phyloP scores from a whole-genome alignment of 306 rosid species.

The Macrotyloma uniflorum region DNA sequence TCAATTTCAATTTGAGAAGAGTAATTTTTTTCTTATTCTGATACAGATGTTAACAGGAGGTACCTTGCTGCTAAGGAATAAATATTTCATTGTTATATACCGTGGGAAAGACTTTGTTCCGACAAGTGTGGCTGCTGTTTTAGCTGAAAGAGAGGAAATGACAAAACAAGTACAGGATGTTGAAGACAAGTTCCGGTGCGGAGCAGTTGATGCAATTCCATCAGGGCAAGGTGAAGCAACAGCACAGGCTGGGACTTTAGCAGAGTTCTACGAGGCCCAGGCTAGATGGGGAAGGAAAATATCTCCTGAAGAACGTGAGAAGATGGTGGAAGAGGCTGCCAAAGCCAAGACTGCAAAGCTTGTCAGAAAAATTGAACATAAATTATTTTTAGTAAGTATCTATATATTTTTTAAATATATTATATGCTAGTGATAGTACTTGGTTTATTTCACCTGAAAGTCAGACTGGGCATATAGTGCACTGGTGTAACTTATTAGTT shows the following conservation, averaged over 20 bases:
- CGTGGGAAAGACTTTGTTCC: slow-evolving; percentile 98
- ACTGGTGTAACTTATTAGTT: not conserved
- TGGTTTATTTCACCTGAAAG: not conserved
- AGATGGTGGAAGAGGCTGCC: slow-evolving; percentile 83
- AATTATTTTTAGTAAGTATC: slow-evolving; percentile 68
- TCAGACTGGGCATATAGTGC: slow-evolving; percentile 25
- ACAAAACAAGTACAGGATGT: slow-evolving; percentile 87
- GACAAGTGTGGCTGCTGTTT: slow-evolving; percentile 72
- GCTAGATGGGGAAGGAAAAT: slow-evolving; percentile 91
- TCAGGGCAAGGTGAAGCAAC: slow-evolving; percentile 57
- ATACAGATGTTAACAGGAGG: slow-evolving; percentile 92
- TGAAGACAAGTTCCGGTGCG: slow-evolving; percentile 72
- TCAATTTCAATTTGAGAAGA: slow-evolving; percentile 13
- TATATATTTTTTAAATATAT: slow-evolving; percentile 32
- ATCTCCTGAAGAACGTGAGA: slow-evolving; percentile 80
- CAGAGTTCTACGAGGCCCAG: slow-evolving; percentile 96
- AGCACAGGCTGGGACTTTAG: slow-evolving; percentile 86
- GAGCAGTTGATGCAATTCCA: slow-evolving; percentile 54
- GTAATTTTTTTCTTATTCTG: slow-evolving; percentile 32
- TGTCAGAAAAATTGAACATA: slow-evolving; percentile 80
- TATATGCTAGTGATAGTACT: slow-evolving; percentile 28
- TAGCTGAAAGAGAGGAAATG: slow-evolving; percentile 88
- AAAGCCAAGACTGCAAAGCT: slow-evolving; percentile 70
- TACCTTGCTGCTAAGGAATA: slow-evolving; percentile 86
- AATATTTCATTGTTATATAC: slow-evolving; percentile 83